These are phyloP conservation scores for Dichotomopilus funicola DNA, from an alignment of 2,329 filamentous ascomycete genomes.

Conservation along the genomic window DNA sequence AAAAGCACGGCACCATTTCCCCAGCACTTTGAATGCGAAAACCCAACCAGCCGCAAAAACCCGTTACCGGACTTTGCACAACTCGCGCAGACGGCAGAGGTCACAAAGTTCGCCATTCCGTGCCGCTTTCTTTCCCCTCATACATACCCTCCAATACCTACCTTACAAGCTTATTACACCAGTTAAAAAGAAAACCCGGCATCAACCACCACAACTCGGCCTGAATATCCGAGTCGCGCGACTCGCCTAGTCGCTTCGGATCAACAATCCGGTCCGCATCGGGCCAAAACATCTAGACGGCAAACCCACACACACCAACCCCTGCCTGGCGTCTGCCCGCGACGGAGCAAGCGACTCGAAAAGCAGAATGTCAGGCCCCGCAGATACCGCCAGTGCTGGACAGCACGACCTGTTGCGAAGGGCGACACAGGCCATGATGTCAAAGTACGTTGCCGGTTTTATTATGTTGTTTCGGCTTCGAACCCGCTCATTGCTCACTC, in stretches of 20 bases:
- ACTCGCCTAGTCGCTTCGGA: neutral
- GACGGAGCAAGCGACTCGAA: slow-evolving; percentile 5
- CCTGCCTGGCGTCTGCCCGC: slow-evolving; percentile 10
- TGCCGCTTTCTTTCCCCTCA: neutral
- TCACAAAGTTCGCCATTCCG: neutral
- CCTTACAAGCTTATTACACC: too few relatives aligned
- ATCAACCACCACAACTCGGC: neutral
- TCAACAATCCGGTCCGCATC: neutral
- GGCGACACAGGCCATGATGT: slow-evolving; percentile 57
- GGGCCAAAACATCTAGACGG: neutral
- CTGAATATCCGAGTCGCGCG: neutral
- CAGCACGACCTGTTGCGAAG: slow-evolving; percentile 51
- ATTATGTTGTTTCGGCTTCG: slow-evolving; percentile 8
- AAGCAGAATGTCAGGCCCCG: slow-evolving; percentile 44
- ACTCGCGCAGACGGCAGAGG: neutral
- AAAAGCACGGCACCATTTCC: slow-evolving; percentile 3
- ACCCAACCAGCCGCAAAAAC: slow-evolving; percentile 2
- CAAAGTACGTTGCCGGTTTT: slow-evolving; percentile 43
- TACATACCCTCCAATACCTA: neutral
- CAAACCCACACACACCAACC: neutral
- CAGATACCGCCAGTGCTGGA: slow-evolving; percentile 32
- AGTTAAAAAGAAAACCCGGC: too few relatives aligned
- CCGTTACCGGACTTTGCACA: slow-evolving; percentile 2
- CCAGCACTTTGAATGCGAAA: neutral
- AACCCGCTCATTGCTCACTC: neutral